Conservation (phyloP, 176 grass and related monocot genomes). For the Carex kokanica region DNA sequence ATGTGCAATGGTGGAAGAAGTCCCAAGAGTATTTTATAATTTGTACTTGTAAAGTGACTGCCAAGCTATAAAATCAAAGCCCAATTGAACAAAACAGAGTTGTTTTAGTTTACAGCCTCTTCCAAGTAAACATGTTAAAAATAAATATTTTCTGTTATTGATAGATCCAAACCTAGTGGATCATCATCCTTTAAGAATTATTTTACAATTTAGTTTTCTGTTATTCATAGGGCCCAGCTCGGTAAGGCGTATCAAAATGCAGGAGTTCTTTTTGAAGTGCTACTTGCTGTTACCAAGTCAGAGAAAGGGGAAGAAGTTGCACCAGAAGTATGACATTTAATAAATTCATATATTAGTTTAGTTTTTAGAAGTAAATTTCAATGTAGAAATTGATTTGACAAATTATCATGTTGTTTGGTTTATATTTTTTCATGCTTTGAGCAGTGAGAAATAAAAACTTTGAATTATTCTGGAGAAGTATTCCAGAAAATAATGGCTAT, state of each 20-base stretch:
- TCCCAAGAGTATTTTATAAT: neutral
- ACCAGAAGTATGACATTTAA: conserved; percentile 46
- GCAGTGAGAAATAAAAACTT: neutral
- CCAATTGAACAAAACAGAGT: neutral
- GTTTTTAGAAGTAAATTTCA: neutral
- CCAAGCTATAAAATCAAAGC: neutral
- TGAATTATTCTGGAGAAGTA: neutral
- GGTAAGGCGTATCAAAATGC: conserved; percentile 93
- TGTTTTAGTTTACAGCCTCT: neutral
- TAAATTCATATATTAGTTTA: too few species aligned
- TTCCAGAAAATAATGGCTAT: neutral
- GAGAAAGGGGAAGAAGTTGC: conserved; percentile 95
- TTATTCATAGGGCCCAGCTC: conserved; percentile 53
- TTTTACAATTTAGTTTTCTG: neutral
- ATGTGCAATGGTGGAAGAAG: neutral
- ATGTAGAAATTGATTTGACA: conserved; percentile 10
- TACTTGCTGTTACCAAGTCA: conserved; percentile 84
- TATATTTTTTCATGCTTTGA: neutral
- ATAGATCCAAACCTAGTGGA: neutral
- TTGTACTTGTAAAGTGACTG: neutral
- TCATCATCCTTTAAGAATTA: neutral
- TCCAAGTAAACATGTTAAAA: neutral
- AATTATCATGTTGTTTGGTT: neutral
- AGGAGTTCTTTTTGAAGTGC: conserved; percentile 90
- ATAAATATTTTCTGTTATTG: neutral